Base-by-base conservation (phyloP, 2,329 filamentous ascomycete species). In the Xylaria sp. region DNA sequence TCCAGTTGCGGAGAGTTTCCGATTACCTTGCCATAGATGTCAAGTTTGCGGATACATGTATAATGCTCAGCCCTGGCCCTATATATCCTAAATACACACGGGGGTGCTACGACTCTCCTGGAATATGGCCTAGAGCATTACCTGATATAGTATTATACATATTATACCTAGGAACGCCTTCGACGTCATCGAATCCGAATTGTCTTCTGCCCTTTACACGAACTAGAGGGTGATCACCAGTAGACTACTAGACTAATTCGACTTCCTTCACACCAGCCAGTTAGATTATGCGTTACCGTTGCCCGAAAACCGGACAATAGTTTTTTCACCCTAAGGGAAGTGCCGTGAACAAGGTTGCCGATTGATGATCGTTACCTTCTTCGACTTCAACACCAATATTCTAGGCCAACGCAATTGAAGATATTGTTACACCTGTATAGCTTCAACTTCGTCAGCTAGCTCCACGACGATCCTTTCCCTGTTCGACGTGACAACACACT, bases 151-250 rank as follows among this genome's bases (percentile, higher is more conserved):
- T 29, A 38, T 17, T 49, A 42, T 17, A 54, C 42, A 55, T 39
- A 53, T 47, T 45, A 36, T 36, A 57, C 53, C 38, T 33, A 53
- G 1, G 44, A 29, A 58, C 58, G 65, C 58, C 55, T 69, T 68
- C 57, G 64, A 74, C 73, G 71, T 75, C 73, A 75, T 65, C 15
- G 55, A 56, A 49, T 47, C 45, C 44, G 44, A 60, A 39, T 13
- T 31, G 6, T 56, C 25, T 56, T 56, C 15, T 15, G 6, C 17
- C 49, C 49, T 33, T 56, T 45, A 27, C 42, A 47, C 54, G 27
- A 59, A 63, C 20, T 50, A 36, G 22, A 50, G 20, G 45, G 27
- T 50, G 45, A 38, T 42, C 29, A 39, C 51, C 47, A 49, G 39
- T 55, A 9, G 9, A 13, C 39, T 54, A 11, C 25, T 62, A 53